Evolutionary conservation across 2,329 filamentous ascomycete species (phyloP), one percentile per base, ranked within the genome.

Genomic region (Trichothecium roseum): DNA sequence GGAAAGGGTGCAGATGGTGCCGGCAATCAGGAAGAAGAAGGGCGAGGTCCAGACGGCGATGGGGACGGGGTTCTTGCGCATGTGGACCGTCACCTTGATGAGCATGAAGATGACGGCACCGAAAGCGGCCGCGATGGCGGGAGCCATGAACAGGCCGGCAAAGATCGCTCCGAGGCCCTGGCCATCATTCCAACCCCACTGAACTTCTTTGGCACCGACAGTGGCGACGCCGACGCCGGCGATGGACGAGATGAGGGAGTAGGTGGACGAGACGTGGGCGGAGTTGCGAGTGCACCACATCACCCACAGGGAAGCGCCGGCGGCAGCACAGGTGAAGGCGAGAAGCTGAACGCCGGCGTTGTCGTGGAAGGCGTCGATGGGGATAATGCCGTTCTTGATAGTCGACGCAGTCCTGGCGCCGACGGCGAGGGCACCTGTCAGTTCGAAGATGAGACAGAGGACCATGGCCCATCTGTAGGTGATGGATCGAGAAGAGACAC

Each of bases 211-310:
- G 18, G 73, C 76, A 27, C 78, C 79, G 37, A 72, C 76, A 3
- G 74, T 74, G 0, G 79, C 78, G 43, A 83, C 72, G 58, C 78
- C 78, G 28, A 82, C 78, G 58, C 78, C 78, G 39, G 76, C 77
- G 28, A 84, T 68, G 38, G 78, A 69, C 1, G 77, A 81, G 51
- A 83, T 72, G 36, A 84, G 69, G 0, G 78, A 81, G 65, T 83
- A 81, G 18, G 78, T 83, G 1, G 79, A 81, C 0, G 78, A 82
- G 46, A 83, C 78, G 59, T 82, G 81, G 40, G 79, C 78, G 4
- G 77, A 81, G 66, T 85, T 68, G 32, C 69, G 66, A 2, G 81
- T 86, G 56, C 81, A 85, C 79, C 80, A 85, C 79, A 84, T 85
- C 32, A 86, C 79, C 81, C 81, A 87, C 8, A 68, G 63, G 2